Conservation (phyloP, 768 basidiomycete species). For the Calvatia gigantea region DNA sequence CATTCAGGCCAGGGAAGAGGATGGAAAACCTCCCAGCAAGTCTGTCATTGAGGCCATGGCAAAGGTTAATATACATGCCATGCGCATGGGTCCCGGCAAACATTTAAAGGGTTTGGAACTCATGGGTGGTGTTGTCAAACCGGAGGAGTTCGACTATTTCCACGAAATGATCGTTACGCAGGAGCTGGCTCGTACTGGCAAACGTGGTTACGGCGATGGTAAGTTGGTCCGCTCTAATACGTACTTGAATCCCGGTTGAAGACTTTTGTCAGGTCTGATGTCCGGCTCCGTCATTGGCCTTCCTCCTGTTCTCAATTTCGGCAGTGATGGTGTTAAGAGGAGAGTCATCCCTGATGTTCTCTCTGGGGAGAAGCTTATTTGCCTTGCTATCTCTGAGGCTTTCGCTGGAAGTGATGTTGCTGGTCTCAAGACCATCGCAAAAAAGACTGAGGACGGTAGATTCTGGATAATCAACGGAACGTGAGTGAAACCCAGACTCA, state of each 20-base stretch:
- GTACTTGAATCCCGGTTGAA: background rate
- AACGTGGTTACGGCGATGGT: slow-evolving; percentile 82
- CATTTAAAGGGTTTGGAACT: slow-evolving; percentile 72
- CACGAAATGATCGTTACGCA: slow-evolving; percentile 81
- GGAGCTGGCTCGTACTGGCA: slow-evolving; percentile 67
- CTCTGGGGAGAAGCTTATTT: slow-evolving; percentile 73
- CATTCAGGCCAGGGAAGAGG: slow-evolving; percentile 78
- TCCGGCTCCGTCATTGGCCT: slow-evolving; percentile 80
- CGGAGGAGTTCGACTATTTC: slow-evolving; percentile 91
- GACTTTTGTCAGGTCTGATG: slow-evolving; percentile 40
- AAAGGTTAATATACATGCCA: slow-evolving; percentile 75
- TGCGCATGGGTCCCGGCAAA: slow-evolving; percentile 92
- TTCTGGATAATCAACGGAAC: slow-evolving; percentile 76
- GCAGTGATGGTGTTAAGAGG: slow-evolving; percentile 48
- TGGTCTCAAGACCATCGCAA: slow-evolving; percentile 71
- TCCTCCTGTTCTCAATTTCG: slow-evolving; percentile 85
- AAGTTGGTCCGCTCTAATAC: slow-evolving; percentile 7
- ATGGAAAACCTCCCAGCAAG: slow-evolving; percentile 84
- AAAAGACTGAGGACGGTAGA: slow-evolving; percentile 75
- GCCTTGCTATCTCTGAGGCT: slow-evolving; percentile 85
- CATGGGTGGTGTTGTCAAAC: slow-evolving; percentile 75
- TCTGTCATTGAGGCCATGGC: slow-evolving; percentile 76
- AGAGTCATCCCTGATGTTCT: slow-evolving; percentile 64
- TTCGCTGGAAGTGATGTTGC: slow-evolving; percentile 83
- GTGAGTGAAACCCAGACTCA: slow-evolving; percentile 19